phyloP scores from a whole-genome alignment of 2,329 filamentous ascomycete genomes.

The Colletotrichum chrysophilum region DNA sequence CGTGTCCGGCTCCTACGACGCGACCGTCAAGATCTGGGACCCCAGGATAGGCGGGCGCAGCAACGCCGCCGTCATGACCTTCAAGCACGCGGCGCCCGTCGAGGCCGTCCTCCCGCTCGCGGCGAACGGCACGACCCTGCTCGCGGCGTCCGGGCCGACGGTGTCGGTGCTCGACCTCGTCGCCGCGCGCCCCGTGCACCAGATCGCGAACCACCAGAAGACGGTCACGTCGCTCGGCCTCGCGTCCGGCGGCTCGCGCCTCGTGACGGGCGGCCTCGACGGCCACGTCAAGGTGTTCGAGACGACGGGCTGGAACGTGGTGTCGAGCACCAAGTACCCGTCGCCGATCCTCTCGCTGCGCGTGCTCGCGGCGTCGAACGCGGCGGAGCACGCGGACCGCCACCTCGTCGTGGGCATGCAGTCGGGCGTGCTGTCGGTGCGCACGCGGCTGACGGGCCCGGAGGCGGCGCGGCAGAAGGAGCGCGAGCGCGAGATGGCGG shows the following conservation, averaged over 20 bases:
- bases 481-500: slow-evolving; percentile 83
- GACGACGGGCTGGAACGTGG: slow-evolving; percentile 92
- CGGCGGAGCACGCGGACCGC: slow-evolving; percentile 62
- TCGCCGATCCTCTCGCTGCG: slow-evolving; percentile 86
- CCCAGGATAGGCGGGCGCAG: slow-evolving; percentile 64
- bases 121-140: slow-evolving; percentile 77
- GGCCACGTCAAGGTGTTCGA: slow-evolving; percentile 98
- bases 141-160: slow-evolving; percentile 83
- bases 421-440: slow-evolving; percentile 88
- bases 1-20: slow-evolving; percentile 92
- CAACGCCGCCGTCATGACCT: slow-evolving; percentile 77
- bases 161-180: slow-evolving; percentile 93
- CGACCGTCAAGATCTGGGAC: slow-evolving; percentile 94
- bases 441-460: slow-evolving; percentile 83
- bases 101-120: slow-evolving; percentile 89
- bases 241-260: slow-evolving; percentile 78
- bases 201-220: slow-evolving; percentile 96
- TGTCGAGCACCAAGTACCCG: slow-evolving; percentile 92
- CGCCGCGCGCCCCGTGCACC: slow-evolving; percentile 83
- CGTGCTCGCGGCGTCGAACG: slow-evolving; percentile 61
- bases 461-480: slow-evolving; percentile 80
- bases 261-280: slow-evolving; percentile 89
- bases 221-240: slow-evolving; percentile 88
- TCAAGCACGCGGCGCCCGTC: slow-evolving; percentile 90
- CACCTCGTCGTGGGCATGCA: slow-evolving; percentile 96